A percentile compares a stretch with the other conserved stretches of the same genome.
Conservation (phyloP, 2,329 filamentous ascomycete genomes). For the Lasiodiplodia gonubiensis region DNA sequence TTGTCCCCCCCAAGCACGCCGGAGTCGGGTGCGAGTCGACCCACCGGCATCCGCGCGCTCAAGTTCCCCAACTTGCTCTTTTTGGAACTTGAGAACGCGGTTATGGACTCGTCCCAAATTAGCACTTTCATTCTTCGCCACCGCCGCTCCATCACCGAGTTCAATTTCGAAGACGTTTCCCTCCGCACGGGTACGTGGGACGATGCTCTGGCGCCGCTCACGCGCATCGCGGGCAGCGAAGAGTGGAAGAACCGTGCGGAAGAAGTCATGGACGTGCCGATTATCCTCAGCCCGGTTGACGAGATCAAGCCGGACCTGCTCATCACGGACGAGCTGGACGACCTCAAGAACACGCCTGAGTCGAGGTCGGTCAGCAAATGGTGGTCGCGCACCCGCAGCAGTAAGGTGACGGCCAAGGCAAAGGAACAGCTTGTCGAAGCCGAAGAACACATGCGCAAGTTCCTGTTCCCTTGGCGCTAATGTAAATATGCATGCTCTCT, state of each 20-base stretch:
- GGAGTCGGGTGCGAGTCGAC: constrained; percentile 37
- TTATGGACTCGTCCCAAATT: constrained; percentile 74
- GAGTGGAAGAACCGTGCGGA: constrained; percentile 41
- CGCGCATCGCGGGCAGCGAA: constrained; percentile 50
- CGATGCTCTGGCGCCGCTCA: constrained; percentile 76
- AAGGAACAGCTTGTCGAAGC: constrained; percentile 46
- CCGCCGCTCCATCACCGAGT: constrained; percentile 71
- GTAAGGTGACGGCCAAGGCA: constrained; percentile 30
- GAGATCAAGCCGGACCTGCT: constrained; percentile 41
- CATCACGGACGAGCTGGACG: constrained; percentile 38
- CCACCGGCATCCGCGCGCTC: constrained; percentile 46
- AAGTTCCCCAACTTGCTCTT: constrained; percentile 70
- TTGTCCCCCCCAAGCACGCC: constrained; percentile 60
- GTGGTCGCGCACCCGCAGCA: constrained; percentile 37
- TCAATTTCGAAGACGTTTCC: constrained; percentile 78
- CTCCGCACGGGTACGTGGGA: constrained; percentile 79
- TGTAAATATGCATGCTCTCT: constrained; percentile 27
- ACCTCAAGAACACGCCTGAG: constrained; percentile 35
- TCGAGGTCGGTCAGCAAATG: constrained; percentile 40
- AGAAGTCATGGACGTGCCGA: constrained; percentile 48
- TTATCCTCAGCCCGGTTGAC: constrained; percentile 45
- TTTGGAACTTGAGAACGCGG: constrained; percentile 74
- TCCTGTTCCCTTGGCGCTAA: constrained; percentile 44
- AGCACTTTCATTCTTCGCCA: constrained; percentile 71
- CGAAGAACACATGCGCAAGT: constrained; percentile 45